phyloP scores from a whole-genome alignment of 495 filamentous ascomycete genomes.

The Penicillium lividum region DNA sequence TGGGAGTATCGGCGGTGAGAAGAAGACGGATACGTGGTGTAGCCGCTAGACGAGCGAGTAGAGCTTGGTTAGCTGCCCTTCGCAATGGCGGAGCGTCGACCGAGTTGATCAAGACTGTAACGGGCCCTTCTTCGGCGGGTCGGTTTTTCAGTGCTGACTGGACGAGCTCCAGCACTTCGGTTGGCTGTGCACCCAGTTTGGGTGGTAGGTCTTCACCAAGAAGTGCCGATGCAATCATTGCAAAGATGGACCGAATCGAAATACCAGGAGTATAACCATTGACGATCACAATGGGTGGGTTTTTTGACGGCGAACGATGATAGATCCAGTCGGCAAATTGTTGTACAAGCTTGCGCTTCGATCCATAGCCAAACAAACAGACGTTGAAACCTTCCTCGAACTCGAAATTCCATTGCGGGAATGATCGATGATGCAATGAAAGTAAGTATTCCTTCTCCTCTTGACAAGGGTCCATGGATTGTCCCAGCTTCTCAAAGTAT shows the following conservation, averaged over 20 bases:
- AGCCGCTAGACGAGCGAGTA: conserved; percentile 74
- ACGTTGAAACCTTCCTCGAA: conserved; percentile 85
- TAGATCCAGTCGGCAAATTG: conserved; percentile 76
- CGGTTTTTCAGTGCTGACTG: conserved; percentile 56
- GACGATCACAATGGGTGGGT: conserved; percentile 71
- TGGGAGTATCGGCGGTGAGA: conserved; percentile 82
- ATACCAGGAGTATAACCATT: conserved; percentile 84
- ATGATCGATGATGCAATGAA: conserved; percentile 74
- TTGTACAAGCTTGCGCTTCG: conserved; percentile 75
- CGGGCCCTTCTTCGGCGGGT: conserved; percentile 36
- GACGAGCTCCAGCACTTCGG: conserved; percentile 66
- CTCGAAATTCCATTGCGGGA: conserved; percentile 92
- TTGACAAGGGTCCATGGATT: conserved; percentile 69
- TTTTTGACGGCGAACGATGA: conserved; percentile 31
- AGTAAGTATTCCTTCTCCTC: conserved; percentile 70
- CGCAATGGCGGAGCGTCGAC: conserved; percentile 80
- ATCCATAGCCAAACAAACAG: conserved; percentile 90
- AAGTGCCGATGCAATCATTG: conserved; percentile 65
- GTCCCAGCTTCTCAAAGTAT: conserved; percentile 72
- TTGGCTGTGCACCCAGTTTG: conserved; percentile 61
- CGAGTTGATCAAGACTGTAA: conserved; percentile 80
- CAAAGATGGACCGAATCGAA: conserved; percentile 77
- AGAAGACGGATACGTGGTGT: conserved; percentile 73
- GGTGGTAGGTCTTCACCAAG: conserved; percentile 55
- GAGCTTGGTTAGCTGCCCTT: conserved; percentile 63